Conservation (phyloP, 768 basidiomycete species). For the Kwoniella pini region DNA sequence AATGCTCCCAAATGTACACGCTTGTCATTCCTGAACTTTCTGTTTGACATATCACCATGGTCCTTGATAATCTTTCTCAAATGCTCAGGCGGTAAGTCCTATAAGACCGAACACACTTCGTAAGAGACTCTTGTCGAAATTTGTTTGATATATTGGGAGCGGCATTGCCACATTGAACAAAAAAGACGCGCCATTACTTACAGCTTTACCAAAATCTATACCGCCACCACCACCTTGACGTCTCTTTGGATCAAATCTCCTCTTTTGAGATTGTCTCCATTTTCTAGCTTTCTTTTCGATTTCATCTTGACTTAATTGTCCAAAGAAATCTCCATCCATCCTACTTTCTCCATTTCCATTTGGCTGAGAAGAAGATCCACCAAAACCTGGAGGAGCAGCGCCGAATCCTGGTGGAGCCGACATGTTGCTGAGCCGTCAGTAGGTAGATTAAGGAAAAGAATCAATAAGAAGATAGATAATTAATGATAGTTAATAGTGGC, state of each 20-base stretch:
- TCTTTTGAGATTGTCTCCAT: conserved; percentile 81
- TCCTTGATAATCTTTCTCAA: conserved; percentile 99
- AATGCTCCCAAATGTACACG: conserved; percentile 97
- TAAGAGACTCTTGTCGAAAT: conserved; percentile 7
- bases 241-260: conserved; percentile 64
- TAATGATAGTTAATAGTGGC: background rate
- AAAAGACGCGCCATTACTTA: conserved; percentile 28
- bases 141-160: conserved; percentile 2
- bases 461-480: background rate
- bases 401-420: conserved; percentile 45
- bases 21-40: conserved; percentile 99
- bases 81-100: conserved; percentile 96
- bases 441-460: background rate
- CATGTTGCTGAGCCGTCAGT: conserved; percentile 15
- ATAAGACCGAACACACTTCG: conserved; percentile 19
- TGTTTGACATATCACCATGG: conserved; percentile 98
- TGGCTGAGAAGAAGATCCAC: conserved; percentile 8
- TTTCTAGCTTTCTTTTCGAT: conserved; percentile 91
- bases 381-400: conserved; percentile 21
- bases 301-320: conserved; percentile 64
- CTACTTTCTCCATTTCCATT: conserved; percentile 31
- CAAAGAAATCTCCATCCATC: conserved; percentile 51
- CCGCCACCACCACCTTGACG: conserved; percentile 53
- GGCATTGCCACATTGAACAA: background rate
- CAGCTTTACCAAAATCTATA: conserved; percentile 55